Evolutionary conservation across 2,329 filamentous ascomycete genomes (phyloP).

Genomic region (Fusarium tupiense): DNA sequence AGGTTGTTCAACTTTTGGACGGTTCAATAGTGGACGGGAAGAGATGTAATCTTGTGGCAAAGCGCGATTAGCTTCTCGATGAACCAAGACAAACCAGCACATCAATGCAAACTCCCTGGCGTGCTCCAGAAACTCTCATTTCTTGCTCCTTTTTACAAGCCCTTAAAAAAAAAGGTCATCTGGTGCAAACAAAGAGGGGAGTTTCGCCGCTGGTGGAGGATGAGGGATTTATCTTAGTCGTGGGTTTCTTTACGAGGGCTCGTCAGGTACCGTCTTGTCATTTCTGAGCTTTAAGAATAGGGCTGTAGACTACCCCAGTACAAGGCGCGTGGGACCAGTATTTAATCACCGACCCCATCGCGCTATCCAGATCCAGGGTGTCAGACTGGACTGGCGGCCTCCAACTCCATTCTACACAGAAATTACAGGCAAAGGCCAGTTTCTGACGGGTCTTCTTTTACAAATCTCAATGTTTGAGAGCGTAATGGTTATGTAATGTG

Average conservation of each 20-base stretch:
- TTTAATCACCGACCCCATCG: background rate
- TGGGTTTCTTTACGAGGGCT: background rate
- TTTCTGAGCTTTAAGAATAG: background rate
- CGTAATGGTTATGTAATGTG: background rate
- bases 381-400: background rate
- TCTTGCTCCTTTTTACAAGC: background rate
- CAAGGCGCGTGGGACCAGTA: background rate
- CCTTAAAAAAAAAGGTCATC: background rate
- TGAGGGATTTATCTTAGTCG: background rate
- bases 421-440: no score
- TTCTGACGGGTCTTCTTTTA: no score
- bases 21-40: no score
- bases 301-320: background rate
- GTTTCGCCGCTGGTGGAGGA: background rate
- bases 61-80: background rate
- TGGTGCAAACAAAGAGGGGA: background rate
- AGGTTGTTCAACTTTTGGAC: background rate
- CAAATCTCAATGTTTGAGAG: fast-evolving
- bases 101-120: background rate
- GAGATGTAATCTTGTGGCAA: no score
- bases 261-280: background rate
- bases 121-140: fast-evolving
- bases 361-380: background rate
- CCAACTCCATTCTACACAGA: background rate
- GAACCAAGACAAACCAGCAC: fast-evolving